Conservation (phyloP, 2,329 filamentous ascomycete genomes). For the Nemania serpens region DNA sequence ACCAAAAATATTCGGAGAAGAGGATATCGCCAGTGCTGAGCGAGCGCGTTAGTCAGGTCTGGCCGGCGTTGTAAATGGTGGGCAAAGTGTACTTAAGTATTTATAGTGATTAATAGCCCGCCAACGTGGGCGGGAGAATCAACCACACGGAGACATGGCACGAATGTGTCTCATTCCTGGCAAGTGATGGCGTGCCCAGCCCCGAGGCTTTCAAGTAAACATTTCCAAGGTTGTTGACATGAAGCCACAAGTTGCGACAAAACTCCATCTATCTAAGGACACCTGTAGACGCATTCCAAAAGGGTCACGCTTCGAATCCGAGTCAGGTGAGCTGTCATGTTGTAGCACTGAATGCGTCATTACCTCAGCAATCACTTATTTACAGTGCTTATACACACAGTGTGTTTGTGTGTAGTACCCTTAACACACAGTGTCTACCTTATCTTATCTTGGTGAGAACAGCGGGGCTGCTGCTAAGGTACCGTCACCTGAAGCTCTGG, state of each 20-base stretch:
- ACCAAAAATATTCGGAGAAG: slow-evolving; percentile 6
- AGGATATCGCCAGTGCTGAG: neutral
- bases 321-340: slow-evolving; percentile 11
- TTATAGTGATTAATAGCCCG: slow-evolving; percentile 17
- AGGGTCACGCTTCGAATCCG: too few species aligned
- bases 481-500: neutral
- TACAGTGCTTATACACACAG: neutral
- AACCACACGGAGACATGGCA: slow-evolving; percentile 10
- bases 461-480: slow-evolving; percentile 9
- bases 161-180: slow-evolving; percentile 11
- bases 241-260: neutral
- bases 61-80: slow-evolving; percentile 1
- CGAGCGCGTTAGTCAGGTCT: neutral
- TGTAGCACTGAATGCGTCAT: slow-evolving; percentile 13
- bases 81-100: slow-evolving; percentile 21
- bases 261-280: neutral
- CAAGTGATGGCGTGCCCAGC: neutral
- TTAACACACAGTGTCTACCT: neutral
- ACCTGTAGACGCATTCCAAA: too few species aligned
- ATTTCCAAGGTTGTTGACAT: neutral
- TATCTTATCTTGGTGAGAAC: slow-evolving; percentile 11
- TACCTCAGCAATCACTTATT: neutral
- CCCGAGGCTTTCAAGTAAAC: neutral
- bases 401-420: too few species aligned
- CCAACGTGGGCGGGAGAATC: neutral